Evolutionary conservation across 768 basidiomycete species (phyloP).

Genomic region (Mycena crocata): DNA sequence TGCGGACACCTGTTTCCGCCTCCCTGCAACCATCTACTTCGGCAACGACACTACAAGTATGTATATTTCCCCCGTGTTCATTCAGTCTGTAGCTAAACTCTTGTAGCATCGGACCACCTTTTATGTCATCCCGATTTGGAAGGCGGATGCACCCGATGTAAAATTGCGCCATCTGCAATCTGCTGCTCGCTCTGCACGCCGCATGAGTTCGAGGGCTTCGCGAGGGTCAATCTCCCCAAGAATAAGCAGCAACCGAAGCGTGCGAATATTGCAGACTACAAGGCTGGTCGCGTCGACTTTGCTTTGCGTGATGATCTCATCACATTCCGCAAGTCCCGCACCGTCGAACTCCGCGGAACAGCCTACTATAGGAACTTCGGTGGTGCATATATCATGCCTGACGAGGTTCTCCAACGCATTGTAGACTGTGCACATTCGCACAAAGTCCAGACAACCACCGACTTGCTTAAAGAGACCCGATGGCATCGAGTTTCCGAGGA

Average conservation of each 20-base stretch:
- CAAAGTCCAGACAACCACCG: neutral
- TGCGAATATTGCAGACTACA: neutral
- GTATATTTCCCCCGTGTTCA: neutral
- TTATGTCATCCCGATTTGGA: neutral
- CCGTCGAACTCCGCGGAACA: neutral
- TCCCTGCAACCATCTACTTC: neutral
- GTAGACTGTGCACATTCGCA: constrained; percentile 5
- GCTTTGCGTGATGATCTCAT: neutral
- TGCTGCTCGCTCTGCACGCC: constrained; percentile 8
- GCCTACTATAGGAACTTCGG: neutral
- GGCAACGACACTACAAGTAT: neutral
- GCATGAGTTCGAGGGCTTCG: neutral
- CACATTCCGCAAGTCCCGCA: neutral
- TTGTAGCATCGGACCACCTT: neutral
- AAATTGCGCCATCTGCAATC: neutral
- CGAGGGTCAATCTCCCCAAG: neutral
- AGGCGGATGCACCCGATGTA: neutral
- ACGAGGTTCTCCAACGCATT: neutral
- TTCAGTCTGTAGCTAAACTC: neutral
- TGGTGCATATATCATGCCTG: neutral
- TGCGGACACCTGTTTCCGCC: neutral
- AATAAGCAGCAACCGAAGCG: neutral
- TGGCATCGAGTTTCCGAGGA: constrained; percentile 8
- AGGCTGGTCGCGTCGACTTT: neutral
- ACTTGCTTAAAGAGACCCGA: neutral